Evolutionary conservation across 805 yeast genomes (phyloP), one percentile per base, ranked within the genome.

Genomic region (Clavispora carvajalis): DNA sequence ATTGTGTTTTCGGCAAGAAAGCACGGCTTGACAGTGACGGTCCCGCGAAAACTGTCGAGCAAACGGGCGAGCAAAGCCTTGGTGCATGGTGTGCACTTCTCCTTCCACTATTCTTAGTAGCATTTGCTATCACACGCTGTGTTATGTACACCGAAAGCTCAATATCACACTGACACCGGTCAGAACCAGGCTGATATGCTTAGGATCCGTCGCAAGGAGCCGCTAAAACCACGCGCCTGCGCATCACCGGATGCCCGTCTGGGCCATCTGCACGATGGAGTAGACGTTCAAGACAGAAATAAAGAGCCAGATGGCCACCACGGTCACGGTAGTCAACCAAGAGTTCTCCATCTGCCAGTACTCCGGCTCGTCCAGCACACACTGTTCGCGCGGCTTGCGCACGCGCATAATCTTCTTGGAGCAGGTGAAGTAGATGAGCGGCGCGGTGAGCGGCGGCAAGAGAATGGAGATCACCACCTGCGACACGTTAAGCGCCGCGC

Each of bases 381-480:
- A 48, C 19, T 12, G 10, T 22, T 36, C 34, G 10, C 19, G 28
- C 19, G 37, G 37, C 37, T 30, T 28, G 41, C 73, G 71, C 5
- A 80, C 77, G 36, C 63, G 69, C 97, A 90, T 89, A 36, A 83
- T 74, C 11, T 73, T 59, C 52, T 77, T 80, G 38, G 70, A 73
- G 37, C 86, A 77, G 1, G 96, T 90, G 60, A 89, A 84, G 55
- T 80, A 89, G 36, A 89, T 77, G 55, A 89, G 67, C 5, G 96
- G 96, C 1, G 95, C 91, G 7, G 90, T 78, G 33, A 87, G 71
- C 48, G 89, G 82, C 8, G 96, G 96, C 43, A 89, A 70, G 34
- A 90, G 71, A 38, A 90, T 73, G 2, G 96, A 86, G 37, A 89
- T 69, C 1, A 86, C 80, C 15, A 89, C 93, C 62, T 89, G 97